Conservation (phyloP, 2,329 filamentous ascomycete species). For the Fusarium pseudonygamai region DNA sequence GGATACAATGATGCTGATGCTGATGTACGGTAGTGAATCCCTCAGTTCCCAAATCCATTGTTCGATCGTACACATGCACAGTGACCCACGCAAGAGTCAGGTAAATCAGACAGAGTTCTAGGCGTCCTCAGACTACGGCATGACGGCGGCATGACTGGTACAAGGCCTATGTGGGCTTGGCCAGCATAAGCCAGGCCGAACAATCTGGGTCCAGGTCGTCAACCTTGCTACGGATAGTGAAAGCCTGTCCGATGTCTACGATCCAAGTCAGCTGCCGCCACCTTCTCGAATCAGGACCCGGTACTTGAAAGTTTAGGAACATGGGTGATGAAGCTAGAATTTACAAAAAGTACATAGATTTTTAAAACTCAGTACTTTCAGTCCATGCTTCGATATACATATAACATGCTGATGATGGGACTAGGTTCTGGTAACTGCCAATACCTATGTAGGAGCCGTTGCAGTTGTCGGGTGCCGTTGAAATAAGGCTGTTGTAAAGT, state of each 20-base stretch:
- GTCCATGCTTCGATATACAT: background rate
- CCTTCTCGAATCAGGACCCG: background rate
- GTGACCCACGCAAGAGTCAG: background rate
- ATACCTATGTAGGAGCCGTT: background rate
- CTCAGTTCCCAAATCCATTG: background rate
- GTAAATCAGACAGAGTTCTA: background rate
- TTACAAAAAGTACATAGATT: background rate
- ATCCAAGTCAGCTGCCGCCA: constrained; percentile 15
- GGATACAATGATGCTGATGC: background rate
- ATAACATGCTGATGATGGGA: background rate
- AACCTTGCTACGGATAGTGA: background rate
- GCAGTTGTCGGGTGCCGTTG: constrained; percentile 9
- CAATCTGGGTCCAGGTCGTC: background rate
- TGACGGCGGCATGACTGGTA: background rate
- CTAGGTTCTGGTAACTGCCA: background rate
- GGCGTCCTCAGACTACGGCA: background rate
- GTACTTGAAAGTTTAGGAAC: background rate
- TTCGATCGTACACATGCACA: background rate
- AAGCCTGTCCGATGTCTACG: background rate
- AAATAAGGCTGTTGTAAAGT: constrained; percentile 25
- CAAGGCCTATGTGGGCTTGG: background rate
- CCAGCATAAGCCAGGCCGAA: background rate
- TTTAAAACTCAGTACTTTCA: background rate
- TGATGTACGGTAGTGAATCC: background rate
- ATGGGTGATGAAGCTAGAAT: background rate